Evolutionary conservation across 2,329 filamentous ascomycete genomes (phyloP).

Genomic region (Pseudocercospora fuligena): DNA sequence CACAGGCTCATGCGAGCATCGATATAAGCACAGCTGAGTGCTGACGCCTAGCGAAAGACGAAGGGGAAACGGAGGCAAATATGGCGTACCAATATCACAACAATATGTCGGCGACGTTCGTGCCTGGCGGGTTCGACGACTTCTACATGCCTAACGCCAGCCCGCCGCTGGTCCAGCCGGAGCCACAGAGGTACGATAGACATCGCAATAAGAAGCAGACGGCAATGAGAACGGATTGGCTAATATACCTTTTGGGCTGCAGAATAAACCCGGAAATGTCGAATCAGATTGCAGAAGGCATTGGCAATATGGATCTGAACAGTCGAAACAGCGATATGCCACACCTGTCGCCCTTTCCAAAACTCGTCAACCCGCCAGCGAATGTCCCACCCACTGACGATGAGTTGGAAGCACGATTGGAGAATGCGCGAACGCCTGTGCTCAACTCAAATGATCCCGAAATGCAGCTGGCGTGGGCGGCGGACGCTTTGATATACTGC

Average conservation of each 20-base stretch:
- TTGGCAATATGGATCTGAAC: constrained; percentile 78
- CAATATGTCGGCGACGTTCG: constrained; percentile 65
- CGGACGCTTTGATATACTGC: constrained; percentile 87
- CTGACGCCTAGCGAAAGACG: neutral
- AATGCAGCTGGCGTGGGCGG: constrained; percentile 96
- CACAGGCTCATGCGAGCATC: constrained; percentile 5
- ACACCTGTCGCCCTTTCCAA: constrained; percentile 90
- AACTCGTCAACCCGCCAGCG: constrained; percentile 74
- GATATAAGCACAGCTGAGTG: constrained; percentile 1
- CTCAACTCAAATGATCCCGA: constrained; percentile 92
- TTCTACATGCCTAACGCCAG: constrained; percentile 63
- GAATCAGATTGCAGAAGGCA: constrained; percentile 93
- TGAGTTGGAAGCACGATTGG: constrained; percentile 87
- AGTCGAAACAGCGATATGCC: constrained; percentile 60
- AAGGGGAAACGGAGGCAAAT: neutral
- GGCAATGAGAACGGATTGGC: constrained; percentile 5
- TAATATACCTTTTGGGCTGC: constrained; percentile 5
- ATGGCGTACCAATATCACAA: constrained; percentile 30
- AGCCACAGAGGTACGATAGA: constrained; percentile 67
- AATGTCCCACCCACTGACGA: constrained; percentile 94
- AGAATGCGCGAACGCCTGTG: constrained; percentile 80
- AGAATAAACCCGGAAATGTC: constrained; percentile 72
- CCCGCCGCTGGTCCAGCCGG: constrained; percentile 70
- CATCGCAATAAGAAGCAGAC: neutral
- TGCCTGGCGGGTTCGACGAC: constrained; percentile 70